These are phyloP conservation scores for Solanum appendiculatum DNA, from an alignment of 257 asterid species.

Conservation along the genomic window DNA sequence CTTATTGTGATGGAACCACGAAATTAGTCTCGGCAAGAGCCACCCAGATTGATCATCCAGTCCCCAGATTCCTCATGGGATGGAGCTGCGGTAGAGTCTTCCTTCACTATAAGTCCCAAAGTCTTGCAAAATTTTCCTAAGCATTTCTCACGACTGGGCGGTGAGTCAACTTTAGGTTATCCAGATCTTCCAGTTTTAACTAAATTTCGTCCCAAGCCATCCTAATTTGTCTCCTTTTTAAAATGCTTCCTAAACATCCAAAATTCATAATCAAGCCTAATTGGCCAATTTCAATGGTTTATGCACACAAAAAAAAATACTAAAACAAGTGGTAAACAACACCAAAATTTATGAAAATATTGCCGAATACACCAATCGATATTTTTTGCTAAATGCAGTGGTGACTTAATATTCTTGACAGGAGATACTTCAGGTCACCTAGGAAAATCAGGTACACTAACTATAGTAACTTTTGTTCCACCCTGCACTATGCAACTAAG, in stretches of 20 bases:
- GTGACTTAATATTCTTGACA: neutral
- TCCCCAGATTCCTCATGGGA: neutral
- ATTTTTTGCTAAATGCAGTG: neutral
- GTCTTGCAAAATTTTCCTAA: neutral
- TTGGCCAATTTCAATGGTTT: neutral
- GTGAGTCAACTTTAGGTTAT: neutral
- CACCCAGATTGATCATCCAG: neutral
- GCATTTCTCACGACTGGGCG: neutral
- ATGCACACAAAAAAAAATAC: neutral
- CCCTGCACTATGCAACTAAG: neutral
- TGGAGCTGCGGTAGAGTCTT: neutral
- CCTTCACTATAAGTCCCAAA: neutral
- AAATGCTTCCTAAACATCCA: neutral
- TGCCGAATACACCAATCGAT: neutral
- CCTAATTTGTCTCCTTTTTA: neutral
- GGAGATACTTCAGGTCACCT: neutral
- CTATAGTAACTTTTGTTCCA: neutral
- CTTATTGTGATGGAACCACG: neutral
- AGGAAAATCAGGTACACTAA: neutral
- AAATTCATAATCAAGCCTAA: neutral
- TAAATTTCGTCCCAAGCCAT: neutral
- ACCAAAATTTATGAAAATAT: neutral
- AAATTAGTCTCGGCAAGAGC: neutral
- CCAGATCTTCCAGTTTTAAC: neutral
- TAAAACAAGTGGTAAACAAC: neutral